Base-by-base conservation (phyloP, 345 rosid genomes). In the Mercurialis annua region DNA sequence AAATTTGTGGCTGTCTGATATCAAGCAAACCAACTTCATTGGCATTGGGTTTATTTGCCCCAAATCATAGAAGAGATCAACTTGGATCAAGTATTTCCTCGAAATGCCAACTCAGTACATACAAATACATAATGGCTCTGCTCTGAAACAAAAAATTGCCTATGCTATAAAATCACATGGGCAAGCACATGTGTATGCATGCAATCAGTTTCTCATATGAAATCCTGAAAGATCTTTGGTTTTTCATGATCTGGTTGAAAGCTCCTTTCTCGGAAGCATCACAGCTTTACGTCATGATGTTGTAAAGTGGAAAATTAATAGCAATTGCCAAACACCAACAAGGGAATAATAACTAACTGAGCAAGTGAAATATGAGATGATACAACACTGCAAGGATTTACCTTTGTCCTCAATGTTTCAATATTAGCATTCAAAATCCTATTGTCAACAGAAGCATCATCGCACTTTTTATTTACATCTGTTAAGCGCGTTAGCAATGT, bases 351-450 rank as follows among this genome's bases (percentile, higher is more conserved):
- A 42, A 62, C 43, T 10, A 20, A 52, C 51, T 48, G 18, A 12
- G 21, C 47, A 53, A 48, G 59, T 24, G 20, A 30, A 63, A 48
- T 7, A 42, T 5, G 55, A 36, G 53, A 44, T 36, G 26, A 10
- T 6, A 29, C 20, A n/a, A 23, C 11, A 24, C 18, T 24, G 33
- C 6, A 50, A 27, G 18, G 47, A 59, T 69, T 53, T 73, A 89
- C 99, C 90, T 92, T 92, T 57, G 97, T 85, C 79, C 98, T 82
- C 68, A 92, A 64, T 6, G 98, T 87, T 82, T 95, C 99, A 43
- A 95, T 92, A 68, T 92, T 92, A 68, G 98, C 99, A 80, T 85
- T 95, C 81, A 92, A 80, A 78, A 95, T 88, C 83, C 98, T 88
- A 50, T 95, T 84, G 63, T 87, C 88, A 79, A 90, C 87, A 42